These are phyloP conservation scores for Podila clonocystis DNA, from an alignment of 192 early-diverging fungal species.

Conservation along the genomic window DNA sequence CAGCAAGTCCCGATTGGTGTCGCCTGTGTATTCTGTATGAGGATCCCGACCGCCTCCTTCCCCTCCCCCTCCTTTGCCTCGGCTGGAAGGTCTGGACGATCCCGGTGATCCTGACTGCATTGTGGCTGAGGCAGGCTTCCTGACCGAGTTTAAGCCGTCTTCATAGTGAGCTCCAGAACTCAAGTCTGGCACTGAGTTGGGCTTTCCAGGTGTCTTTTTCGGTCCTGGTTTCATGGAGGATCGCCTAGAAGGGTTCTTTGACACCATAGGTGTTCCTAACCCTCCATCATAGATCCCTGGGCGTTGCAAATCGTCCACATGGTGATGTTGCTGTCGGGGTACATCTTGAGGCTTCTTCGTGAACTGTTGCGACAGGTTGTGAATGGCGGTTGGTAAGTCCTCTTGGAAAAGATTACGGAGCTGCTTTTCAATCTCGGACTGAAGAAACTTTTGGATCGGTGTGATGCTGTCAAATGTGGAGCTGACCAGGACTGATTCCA, in stretches of 20 bases:
- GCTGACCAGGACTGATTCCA: conserved; percentile 92
- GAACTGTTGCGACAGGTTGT: conserved; percentile 83
- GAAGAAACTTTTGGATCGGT: conserved; percentile 87
- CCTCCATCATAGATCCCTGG: conserved; percentile 43
- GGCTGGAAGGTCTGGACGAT: conserved; percentile 21
- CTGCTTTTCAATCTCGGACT: conserved; percentile 90
- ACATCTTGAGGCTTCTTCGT: conserved; percentile 60
- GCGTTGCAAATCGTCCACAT: conserved; percentile 1
- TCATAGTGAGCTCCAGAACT: conserved; percentile 23
- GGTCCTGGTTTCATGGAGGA: conserved; percentile 13
- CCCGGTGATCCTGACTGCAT: conserved; percentile 46
- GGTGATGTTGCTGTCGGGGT: conserved; percentile 31
- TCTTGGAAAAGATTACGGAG: conserved; percentile 92
- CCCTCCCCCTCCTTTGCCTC: neutral
- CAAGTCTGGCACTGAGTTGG: conserved; percentile 26
- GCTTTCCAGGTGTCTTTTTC: conserved; percentile 35
- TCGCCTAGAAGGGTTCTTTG: conserved; percentile 31
- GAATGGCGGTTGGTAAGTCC: conserved; percentile 92
- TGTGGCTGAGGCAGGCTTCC: conserved; percentile 48
- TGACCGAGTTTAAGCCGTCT: conserved; percentile 8
- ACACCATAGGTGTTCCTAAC: conserved; percentile 30
- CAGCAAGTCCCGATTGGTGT: conserved; percentile 27
- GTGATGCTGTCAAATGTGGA: conserved; percentile 98
- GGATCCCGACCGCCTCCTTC: conserved; percentile 28
- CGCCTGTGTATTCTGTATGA: conserved; percentile 35